A percentile compares a stretch with the other conserved stretches of the same genome.
These are phyloP conservation scores for Jatropha multifida DNA, from an alignment of 441 rosid species.

Conservation along the genomic window DNA sequence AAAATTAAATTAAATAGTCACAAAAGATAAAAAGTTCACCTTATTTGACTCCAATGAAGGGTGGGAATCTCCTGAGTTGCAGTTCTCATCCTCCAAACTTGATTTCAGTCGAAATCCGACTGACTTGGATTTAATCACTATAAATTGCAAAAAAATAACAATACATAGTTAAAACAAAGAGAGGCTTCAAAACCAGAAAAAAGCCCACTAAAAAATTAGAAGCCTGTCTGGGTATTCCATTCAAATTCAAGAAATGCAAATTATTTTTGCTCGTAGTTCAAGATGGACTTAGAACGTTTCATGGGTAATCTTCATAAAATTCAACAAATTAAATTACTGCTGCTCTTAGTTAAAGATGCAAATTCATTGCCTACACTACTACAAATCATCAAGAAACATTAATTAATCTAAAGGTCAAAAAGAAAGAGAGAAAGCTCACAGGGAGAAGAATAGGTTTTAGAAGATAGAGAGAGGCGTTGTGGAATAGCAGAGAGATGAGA, in stretches of 20 bases:
- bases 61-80: constrained; percentile 23
- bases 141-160: constrained; percentile 7
- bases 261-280: background rate
- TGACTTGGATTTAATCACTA: constrained; percentile 27
- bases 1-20: background rate
- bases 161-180: background rate
- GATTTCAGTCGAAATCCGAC: constrained; percentile 35
- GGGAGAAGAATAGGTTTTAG: constrained; percentile 14
- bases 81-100: constrained; percentile 33
- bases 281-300: background rate
- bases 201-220: background rate
- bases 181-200: background rate
- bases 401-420: background rate
- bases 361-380: background rate
- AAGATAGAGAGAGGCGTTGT: constrained; percentile 20
- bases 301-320: background rate
- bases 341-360: background rate
- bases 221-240: background rate
- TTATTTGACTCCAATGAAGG: constrained; percentile 19
- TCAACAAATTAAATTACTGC: background rate
- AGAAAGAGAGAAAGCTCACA: constrained; percentile 32
- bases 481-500: constrained; percentile 37
- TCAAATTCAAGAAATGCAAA: background rate
- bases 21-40: constrained; percentile 14
- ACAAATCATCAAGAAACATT: background rate